Percentiles rank a stretch among this genome's conserved stretches.
Conservation (phyloP, 768 basidiomycete species). For the Suillus decipiens region DNA sequence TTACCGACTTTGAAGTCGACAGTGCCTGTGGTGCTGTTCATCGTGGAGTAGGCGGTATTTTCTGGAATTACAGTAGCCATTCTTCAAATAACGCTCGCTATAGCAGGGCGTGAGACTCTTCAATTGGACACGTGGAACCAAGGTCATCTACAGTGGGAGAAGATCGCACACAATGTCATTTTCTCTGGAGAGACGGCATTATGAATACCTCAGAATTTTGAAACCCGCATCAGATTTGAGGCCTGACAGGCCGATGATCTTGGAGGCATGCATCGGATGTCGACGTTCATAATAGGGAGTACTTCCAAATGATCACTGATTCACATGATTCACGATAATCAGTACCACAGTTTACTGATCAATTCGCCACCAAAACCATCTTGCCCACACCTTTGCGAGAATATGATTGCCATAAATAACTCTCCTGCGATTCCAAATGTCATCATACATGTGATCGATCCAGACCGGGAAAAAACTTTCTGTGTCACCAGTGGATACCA, state of each 20-base stretch:
- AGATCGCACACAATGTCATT: not conserved
- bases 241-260: not conserved
- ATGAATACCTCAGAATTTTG: not conserved
- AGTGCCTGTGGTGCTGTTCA: constrained; percentile 26
- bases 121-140: not conserved
- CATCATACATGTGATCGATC: not conserved
- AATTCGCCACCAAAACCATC: too few species aligned
- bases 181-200: not conserved
- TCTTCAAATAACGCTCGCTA: too few species aligned
- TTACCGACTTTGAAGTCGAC: constrained; percentile 21
- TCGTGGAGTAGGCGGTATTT: not conserved
- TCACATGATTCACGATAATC: not conserved
- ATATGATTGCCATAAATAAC: not conserved
- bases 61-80: not conserved
- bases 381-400: not conserved
- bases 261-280: not conserved
- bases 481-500: not conserved
- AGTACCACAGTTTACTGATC: not conserved
- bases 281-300: not conserved
- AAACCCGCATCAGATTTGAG: not conserved
- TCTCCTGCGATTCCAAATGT: not conserved
- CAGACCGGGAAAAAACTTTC: not conserved
- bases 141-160: not conserved
- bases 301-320: not conserved
- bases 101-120: not conserved